Conservation (phyloP, 2,329 filamentous ascomycete genomes). For the Tolypocladium ophioglossoides region DNA sequence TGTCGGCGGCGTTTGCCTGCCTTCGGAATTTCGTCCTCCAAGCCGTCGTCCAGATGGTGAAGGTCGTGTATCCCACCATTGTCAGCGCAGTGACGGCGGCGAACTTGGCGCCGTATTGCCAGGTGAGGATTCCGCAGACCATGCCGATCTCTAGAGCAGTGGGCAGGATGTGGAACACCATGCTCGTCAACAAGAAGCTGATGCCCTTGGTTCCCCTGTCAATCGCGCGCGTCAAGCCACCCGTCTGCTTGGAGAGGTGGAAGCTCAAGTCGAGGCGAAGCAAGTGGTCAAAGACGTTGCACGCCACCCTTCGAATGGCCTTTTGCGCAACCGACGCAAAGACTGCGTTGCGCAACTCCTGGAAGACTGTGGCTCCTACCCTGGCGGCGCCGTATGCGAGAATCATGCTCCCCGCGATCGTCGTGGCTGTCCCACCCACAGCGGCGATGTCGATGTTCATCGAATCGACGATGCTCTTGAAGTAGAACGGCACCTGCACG, state of each 20-base stretch:
- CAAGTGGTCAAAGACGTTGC: conserved; percentile 86
- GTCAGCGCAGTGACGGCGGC: conserved; percentile 82
- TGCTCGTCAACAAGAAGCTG: conserved; percentile 90
- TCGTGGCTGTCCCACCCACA: conserved; percentile 77
- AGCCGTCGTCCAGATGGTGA: conserved; percentile 91
- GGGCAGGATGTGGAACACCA: conserved; percentile 95
- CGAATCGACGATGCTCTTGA: conserved; percentile 93
- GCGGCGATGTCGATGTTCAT: conserved; percentile 94
- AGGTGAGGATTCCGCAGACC: conserved; percentile 93
- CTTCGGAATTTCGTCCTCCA: conserved; percentile 96
- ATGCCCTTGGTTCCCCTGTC: conserved; percentile 98
- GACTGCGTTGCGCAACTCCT: conserved; percentile 89
- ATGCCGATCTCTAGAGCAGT: conserved; percentile 89
- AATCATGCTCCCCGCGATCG: conserved; percentile 86
- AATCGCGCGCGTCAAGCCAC: conserved; percentile 85
- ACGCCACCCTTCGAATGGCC: conserved; percentile 81
- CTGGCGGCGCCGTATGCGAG: conserved; percentile 84
- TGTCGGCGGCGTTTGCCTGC: conserved; percentile 92
- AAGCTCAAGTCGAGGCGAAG: conserved; percentile 85
- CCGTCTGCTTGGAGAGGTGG: conserved; percentile 88
- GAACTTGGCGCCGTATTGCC: conserved; percentile 87
- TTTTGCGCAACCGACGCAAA: conserved; percentile 97
- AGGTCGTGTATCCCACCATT: conserved; percentile 91
- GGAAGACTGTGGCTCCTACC: conserved; percentile 80
- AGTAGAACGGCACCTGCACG: conserved; percentile 97